Percentiles rank a stretch among this genome's conserved stretches.
Conservation (phyloP, 208 protist genomes). For the Vickermania spadyakhi region DNA sequence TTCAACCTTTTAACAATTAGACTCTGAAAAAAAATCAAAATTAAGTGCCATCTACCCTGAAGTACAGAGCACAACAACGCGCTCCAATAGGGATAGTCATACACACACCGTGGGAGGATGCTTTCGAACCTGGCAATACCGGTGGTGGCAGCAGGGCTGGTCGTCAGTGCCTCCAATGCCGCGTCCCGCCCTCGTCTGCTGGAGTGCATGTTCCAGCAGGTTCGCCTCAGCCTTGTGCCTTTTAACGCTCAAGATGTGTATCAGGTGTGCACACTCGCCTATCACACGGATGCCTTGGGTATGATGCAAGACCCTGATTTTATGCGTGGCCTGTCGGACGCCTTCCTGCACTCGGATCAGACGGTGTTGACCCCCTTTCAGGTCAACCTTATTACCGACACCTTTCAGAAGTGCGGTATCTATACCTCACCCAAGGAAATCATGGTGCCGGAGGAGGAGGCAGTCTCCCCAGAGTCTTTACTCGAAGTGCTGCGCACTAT, state of each 20-base stretch:
- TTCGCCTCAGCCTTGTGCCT: constrained; percentile 50
- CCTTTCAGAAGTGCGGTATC: constrained; percentile 62
- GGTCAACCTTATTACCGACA: constrained; percentile 57
- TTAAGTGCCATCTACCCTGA: too few relatives aligned
- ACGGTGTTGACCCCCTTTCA: constrained; percentile 80
- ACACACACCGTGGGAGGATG: too few relatives aligned
- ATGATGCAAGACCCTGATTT: constrained; percentile 67
- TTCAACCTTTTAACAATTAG: too few relatives aligned
- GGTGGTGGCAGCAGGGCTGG: constrained; percentile 5
- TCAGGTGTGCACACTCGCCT: constrained; percentile 54
- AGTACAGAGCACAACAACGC: too few relatives aligned
- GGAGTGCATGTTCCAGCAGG: constrained; percentile 42
- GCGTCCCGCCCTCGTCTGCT: constrained; percentile 12
- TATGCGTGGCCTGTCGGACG: constrained; percentile 73
- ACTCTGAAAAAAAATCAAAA: too few relatives aligned
- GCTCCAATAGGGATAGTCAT: too few relatives aligned
- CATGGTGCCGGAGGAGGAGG: constrained; percentile 52
- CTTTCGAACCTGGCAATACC: constrained; percentile 4
- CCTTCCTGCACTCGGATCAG: constrained; percentile 61
- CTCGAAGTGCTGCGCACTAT: constrained; percentile 63
- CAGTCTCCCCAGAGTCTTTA: constrained; percentile 70
- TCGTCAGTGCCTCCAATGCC: constrained; percentile 3
- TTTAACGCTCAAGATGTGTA: constrained; percentile 85
- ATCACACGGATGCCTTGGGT: constrained; percentile 53
- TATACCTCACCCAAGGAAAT: constrained; percentile 43